Evolutionary conservation across 192 early-diverging fungal species (phyloP).

Genomic region (Chytriomyces hyalinus): DNA sequence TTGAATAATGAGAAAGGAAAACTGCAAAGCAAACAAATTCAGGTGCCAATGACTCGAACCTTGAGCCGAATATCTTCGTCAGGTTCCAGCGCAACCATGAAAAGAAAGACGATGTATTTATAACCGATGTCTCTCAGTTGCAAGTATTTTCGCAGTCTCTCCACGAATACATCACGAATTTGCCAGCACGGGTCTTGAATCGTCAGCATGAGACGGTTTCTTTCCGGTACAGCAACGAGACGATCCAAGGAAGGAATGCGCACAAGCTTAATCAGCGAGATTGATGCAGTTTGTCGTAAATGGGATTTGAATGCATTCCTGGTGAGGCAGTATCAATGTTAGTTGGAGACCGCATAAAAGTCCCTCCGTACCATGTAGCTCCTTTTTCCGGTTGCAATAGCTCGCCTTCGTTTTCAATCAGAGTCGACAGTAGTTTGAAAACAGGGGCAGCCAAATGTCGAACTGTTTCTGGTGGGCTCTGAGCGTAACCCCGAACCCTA

Average conservation of each 20-base stretch:
- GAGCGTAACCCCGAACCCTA: conserved; percentile 59
- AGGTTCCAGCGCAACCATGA: conserved; percentile 87
- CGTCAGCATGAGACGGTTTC: conserved; percentile 64
- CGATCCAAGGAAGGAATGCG: conserved; percentile 49
- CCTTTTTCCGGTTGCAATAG: conserved; percentile 38
- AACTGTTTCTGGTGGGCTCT: conserved; percentile 37
- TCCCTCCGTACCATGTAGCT: conserved; percentile 7
- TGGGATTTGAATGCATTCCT: conserved; percentile 64
- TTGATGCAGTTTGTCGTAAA: conserved; percentile 70
- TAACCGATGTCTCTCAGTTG: conserved; percentile 63
- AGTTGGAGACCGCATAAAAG: background rate
- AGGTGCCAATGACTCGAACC: conserved; percentile 54
- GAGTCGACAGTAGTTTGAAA: conserved; percentile 64
- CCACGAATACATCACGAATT: conserved; percentile 75
- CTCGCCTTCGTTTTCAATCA: conserved; percentile 73
- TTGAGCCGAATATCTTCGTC: conserved; percentile 70
- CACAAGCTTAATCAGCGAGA: conserved; percentile 68
- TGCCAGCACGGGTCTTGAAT: conserved; percentile 80
- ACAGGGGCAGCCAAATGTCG: conserved; percentile 53
- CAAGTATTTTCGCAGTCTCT: conserved; percentile 75
- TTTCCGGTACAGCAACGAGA: conserved; percentile 55
- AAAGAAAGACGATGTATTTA: conserved; percentile 72
- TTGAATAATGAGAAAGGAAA: background rate
- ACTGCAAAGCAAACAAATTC: background rate
- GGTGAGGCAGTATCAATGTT: background rate